Evolutionary conservation across 1,284 basidiomycete genomes (phyloP).

Genomic region (Exobasidium cylindrosporum): DNA sequence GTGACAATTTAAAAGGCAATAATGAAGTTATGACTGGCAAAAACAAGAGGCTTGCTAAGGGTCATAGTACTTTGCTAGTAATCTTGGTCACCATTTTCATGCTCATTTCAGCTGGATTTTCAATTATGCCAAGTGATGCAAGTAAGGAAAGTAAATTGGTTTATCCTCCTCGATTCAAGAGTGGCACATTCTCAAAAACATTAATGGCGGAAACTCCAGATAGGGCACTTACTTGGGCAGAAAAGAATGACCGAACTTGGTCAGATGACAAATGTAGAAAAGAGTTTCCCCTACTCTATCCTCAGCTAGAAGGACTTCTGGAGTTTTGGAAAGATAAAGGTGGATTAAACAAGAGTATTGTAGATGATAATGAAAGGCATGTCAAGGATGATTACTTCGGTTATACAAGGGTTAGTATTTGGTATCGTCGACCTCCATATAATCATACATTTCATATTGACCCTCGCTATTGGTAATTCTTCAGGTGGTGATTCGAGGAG

Average conservation of each 20-base stretch:
- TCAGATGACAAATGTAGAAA: slow-evolving; percentile 21
- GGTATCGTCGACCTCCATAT: no score
- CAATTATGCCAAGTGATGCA: background rate
- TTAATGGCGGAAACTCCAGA: background rate
- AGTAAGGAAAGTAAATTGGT: background rate
- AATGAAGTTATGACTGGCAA: no score
- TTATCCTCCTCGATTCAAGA: background rate
- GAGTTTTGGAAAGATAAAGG: slow-evolving; percentile 28
- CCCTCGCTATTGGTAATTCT: no score
- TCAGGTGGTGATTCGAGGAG: background rate
- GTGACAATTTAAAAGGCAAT: no score
- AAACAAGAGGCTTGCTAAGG: no score
- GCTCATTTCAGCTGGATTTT: background rate
- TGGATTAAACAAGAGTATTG: slow-evolving; percentile 22
- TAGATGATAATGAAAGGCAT: slow-evolving; percentile 23
- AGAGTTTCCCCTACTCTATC: slow-evolving; percentile 38
- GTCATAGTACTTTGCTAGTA: no score
- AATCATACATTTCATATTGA: no score
- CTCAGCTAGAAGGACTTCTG: slow-evolving; percentile 28
- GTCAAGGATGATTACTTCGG: slow-evolving; percentile 19
- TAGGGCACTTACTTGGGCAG: background rate
- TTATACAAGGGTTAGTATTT: background rate
- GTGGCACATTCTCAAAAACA: background rate
- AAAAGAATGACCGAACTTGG: slow-evolving; percentile 15
- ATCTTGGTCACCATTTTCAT: background rate